Conservation (phyloP, 495 filamentous ascomycete species). For the Lophiostoma macrostomum region DNA sequence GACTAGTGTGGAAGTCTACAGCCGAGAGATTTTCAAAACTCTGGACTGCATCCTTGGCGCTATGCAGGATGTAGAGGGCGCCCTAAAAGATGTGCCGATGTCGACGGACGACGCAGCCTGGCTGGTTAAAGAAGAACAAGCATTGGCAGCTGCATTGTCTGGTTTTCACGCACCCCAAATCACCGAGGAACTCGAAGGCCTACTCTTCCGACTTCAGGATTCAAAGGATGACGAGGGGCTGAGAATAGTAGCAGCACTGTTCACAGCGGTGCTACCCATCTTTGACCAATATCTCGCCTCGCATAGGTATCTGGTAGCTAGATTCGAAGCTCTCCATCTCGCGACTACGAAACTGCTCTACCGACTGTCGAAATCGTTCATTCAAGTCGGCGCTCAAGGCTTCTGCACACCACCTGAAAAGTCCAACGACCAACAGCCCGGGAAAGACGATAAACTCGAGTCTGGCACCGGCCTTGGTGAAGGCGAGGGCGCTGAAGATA, state of each 20-base stretch:
- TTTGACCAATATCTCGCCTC: constrained; percentile 67
- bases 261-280: constrained; percentile 68
- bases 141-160: constrained; percentile 6
- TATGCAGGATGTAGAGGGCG: constrained; percentile 36
- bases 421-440: constrained; percentile 56
- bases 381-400: constrained; percentile 71
- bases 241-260: constrained; percentile 40
- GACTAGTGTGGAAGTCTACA: constrained; percentile 4
- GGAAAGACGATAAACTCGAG: constrained; percentile 73
- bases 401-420: constrained; percentile 87
- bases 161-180: constrained; percentile 17
- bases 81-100: constrained; percentile 15
- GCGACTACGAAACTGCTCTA: constrained; percentile 70
- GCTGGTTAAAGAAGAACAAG: constrained; percentile 32
- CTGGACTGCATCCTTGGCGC: constrained; percentile 38
- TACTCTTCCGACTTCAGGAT: constrained; percentile 6
- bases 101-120: constrained; percentile 28
- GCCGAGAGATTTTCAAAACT: constrained; percentile 8
- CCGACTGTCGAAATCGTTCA: constrained; percentile 70
- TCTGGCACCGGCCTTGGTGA: constrained; percentile 95
- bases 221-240: constrained; percentile 9
- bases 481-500: constrained; percentile 91
- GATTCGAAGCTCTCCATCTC: constrained; percentile 58
- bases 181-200: not conserved
- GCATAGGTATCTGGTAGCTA: constrained; percentile 50